These are phyloP conservation scores for Rhodotorula sp. DNA, from an alignment of 1,284 basidiomycete species.

Conservation along the genomic window DNA sequence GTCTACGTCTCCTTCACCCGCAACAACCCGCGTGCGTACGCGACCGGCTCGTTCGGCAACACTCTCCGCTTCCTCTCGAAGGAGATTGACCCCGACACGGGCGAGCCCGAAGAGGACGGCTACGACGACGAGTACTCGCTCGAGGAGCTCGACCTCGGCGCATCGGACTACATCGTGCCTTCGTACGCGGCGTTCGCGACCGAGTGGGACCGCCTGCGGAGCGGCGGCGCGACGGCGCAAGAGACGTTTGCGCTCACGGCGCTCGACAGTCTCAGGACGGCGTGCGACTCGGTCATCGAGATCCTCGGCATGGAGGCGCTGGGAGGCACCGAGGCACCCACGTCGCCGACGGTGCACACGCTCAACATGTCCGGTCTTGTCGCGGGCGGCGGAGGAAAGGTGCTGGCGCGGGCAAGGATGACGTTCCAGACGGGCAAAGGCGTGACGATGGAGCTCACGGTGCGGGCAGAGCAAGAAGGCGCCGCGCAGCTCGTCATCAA, in stretches of 20 bases:
- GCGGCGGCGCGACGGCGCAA: constrained; percentile 69
- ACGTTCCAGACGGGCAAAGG: constrained; percentile 85
- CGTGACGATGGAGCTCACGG: constrained; percentile 90
- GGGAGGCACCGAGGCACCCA: constrained; percentile 79
- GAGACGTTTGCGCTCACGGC: constrained; percentile 93
- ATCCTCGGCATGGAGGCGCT: constrained; percentile 95
- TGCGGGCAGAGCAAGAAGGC: constrained; percentile 86
- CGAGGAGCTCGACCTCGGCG: constrained; percentile 90
- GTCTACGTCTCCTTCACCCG: constrained; percentile 95
- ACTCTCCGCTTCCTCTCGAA: constrained; percentile 96
- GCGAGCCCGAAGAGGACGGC: constrained; percentile 94
- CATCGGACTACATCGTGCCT: constrained; percentile 88
- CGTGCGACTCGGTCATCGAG: constrained; percentile 88
- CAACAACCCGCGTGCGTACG: constrained; percentile 70
- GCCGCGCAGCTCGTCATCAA: constrained; percentile 83
- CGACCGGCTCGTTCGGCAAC: constrained; percentile 81
- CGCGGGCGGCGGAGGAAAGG: constrained; percentile 84
- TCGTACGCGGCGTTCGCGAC: constrained; percentile 85
- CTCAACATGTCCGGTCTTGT: constrained; percentile 88
- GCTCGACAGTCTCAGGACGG: constrained; percentile 89
- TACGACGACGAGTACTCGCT: constrained; percentile 99
- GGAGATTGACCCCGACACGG: constrained; percentile 94
- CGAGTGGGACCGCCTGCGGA: constrained; percentile 90
- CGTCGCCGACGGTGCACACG: constrained; percentile 85
- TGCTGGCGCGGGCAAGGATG: constrained; percentile 91